These are phyloP conservation scores for Thielaviopsis ethacetica DNA, from an alignment of 2,329 filamentous ascomycete genomes.

Conservation along the genomic window DNA sequence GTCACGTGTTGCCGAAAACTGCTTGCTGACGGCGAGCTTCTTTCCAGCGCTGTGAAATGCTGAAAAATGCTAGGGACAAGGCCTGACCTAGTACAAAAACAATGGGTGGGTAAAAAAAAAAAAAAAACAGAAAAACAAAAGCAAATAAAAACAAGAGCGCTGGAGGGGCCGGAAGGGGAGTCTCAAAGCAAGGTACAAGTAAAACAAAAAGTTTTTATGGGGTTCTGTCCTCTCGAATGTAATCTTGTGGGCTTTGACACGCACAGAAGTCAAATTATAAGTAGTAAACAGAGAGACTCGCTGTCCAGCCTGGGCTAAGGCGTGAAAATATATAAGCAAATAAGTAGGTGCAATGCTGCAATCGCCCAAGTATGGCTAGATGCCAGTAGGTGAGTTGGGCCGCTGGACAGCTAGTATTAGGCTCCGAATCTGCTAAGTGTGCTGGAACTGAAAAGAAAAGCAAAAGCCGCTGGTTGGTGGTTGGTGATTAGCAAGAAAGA, in stretches of 20 bases:
- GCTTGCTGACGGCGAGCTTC: neutral
- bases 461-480: neutral
- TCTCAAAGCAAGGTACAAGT: neutral
- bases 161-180: neutral
- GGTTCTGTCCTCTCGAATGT: neutral
- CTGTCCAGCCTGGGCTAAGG: neutral
- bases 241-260: neutral
- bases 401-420: neutral
- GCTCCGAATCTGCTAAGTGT: neutral
- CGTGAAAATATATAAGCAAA: neutral
- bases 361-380: neutral
- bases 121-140: neutral
- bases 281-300: neutral
- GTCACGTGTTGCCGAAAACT: constrained; percentile 9
- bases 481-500: neutral
- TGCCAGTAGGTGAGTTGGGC: neutral
- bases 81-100: neutral
- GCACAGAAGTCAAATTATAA: neutral
- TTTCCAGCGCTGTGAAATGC: neutral
- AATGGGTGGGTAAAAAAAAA: neutral
- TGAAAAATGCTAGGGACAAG: neutral
- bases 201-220: neutral
- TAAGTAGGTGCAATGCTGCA: neutral
- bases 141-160: neutral
- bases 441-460: neutral